These are phyloP conservation scores for Micractinium sp. DNA, from an alignment of 139 green algal genomes.

Conservation along the genomic window DNA sequence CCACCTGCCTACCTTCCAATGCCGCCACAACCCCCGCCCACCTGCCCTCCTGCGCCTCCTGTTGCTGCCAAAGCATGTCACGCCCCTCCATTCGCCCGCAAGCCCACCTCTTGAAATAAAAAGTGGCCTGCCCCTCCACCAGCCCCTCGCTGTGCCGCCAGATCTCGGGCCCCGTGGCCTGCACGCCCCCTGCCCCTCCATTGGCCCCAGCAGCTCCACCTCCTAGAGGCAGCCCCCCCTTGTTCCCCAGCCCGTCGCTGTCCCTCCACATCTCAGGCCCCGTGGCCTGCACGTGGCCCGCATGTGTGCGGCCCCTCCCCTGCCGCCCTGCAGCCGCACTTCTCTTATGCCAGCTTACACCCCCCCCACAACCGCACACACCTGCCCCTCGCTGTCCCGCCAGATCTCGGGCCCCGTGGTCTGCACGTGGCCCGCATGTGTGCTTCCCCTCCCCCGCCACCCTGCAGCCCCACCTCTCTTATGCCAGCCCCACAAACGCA, in stretches of 20 bases:
- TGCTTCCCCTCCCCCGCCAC: neutral
- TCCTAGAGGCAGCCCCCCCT: conserved; percentile 73
- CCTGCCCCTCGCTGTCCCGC: conserved; percentile 77
- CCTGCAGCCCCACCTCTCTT: no score
- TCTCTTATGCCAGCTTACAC: neutral
- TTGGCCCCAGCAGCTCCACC: no score
- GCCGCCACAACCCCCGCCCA: no score
- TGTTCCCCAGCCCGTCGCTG: conserved; percentile 76
- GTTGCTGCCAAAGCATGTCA: no score
- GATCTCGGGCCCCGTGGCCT: conserved; percentile 66
- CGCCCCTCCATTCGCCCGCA: no score
- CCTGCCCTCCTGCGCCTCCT: no score
- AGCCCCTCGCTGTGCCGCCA: conserved; percentile 83
- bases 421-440: conserved; percentile 43
- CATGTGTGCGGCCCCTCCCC: no score
- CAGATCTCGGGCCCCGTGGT: conserved; percentile 92
- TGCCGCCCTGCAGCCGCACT: neutral
- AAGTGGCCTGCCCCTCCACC: conserved; percentile 60
- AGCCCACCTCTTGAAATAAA: no score
- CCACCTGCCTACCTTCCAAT: no score
- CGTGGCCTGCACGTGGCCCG: conserved; percentile 75
- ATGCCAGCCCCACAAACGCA: neutral
- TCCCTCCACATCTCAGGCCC: conserved; percentile 91
- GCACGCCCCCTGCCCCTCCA: neutral
- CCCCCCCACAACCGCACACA: conserved; percentile 37